Evolutionary conservation across 495 filamentous ascomycete genomes (phyloP).

Genomic region (Lentithecium fluviatile): DNA sequence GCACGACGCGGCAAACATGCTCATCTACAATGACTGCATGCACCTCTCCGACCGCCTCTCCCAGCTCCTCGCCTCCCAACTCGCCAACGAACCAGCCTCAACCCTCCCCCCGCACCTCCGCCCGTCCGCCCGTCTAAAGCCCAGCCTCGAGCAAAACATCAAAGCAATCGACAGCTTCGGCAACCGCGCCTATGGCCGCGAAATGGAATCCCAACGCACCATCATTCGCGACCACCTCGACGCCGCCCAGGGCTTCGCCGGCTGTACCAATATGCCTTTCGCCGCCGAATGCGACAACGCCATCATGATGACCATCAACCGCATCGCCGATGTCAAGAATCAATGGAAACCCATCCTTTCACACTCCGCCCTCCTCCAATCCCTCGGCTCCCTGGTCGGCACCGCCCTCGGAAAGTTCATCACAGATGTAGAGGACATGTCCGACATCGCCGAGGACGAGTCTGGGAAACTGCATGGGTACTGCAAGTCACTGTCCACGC

Average conservation of each 20-base stretch:
- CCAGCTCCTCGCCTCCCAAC: slow-evolving; percentile 53
- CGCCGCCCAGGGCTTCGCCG: slow-evolving; percentile 63
- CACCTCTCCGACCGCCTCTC: slow-evolving; percentile 74
- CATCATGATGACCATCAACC: slow-evolving; percentile 64
- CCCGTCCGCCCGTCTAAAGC: slow-evolving; percentile 50
- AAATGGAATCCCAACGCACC: slow-evolving; percentile 82
- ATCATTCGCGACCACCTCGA: slow-evolving; percentile 83
- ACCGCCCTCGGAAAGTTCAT: slow-evolving; percentile 78
- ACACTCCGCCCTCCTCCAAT: slow-evolving; percentile 77
- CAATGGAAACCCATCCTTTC: slow-evolving; percentile 81
- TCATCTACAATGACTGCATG: slow-evolving; percentile 86
- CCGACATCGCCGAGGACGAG: slow-evolving; percentile 83
- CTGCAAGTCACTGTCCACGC: slow-evolving; percentile 65
- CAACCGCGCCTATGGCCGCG: slow-evolving; percentile 78
- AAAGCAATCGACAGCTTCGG: slow-evolving; percentile 73
- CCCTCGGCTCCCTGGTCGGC: slow-evolving; percentile 78
- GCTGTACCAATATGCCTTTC: slow-evolving; percentile 62
- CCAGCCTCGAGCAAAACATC: slow-evolving; percentile 64
- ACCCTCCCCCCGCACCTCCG: slow-evolving; percentile 50
- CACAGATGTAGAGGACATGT: slow-evolving; percentile 79
- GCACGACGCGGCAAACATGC: slow-evolving; percentile 74
- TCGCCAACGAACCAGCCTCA: slow-evolving; percentile 49
- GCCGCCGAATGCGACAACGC: slow-evolving; percentile 67
- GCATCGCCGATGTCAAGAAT: slow-evolving; percentile 65
- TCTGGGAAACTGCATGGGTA: slow-evolving; percentile 73